Conservation (phyloP, 306 rosid species). For the Mimosa pudica region DNA sequence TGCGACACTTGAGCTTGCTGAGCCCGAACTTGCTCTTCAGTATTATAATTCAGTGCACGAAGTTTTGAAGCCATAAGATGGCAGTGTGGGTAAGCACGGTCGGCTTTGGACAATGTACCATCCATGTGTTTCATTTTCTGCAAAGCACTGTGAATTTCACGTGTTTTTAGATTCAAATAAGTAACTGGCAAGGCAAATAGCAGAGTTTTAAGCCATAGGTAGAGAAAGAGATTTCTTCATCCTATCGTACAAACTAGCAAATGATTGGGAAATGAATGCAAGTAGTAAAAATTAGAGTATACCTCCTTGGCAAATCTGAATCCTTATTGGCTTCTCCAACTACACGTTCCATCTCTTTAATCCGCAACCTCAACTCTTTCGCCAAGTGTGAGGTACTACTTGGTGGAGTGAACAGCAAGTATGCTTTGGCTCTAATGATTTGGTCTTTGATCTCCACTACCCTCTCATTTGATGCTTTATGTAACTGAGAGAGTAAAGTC, state of each 20-base stretch:
- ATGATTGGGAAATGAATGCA: conserved; percentile 26
- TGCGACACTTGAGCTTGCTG: conserved; percentile 58
- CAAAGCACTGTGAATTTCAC: conserved; percentile 80
- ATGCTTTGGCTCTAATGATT: conserved; percentile 81
- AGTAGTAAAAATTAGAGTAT: conserved; percentile 27
- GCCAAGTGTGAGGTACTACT: conserved; percentile 65
- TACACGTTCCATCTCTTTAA: conserved; percentile 79
- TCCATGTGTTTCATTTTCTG: conserved; percentile 93
- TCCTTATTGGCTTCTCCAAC: conserved; percentile 66
- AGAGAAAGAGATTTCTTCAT: conserved; percentile 16
- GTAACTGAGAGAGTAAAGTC: conserved; percentile 34
- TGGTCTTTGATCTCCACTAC: conserved; percentile 83
- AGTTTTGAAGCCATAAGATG: conserved; percentile 74
- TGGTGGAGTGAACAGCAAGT: conserved; percentile 70
- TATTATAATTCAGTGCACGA: conserved; percentile 73
- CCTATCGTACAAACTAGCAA: conserved; percentile 22
- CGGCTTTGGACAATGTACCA: conserved; percentile 74
- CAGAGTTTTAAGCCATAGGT: conserved; percentile 17
- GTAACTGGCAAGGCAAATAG: conserved; percentile 5
- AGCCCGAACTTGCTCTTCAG: conserved; percentile 70
- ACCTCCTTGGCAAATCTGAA: conserved; percentile 80
- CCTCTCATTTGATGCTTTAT: conserved; percentile 49
- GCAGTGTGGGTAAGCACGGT: conserved; percentile 75
- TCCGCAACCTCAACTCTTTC: conserved; percentile 80
- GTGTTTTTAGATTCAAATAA: conserved; percentile 52